Percentiles rank a stretch among this genome's conserved stretches.
These are phyloP conservation scores for Zancudomyces culisetae DNA, from an alignment of 371 early-diverging fungal genomes.

Conservation along the genomic window DNA sequence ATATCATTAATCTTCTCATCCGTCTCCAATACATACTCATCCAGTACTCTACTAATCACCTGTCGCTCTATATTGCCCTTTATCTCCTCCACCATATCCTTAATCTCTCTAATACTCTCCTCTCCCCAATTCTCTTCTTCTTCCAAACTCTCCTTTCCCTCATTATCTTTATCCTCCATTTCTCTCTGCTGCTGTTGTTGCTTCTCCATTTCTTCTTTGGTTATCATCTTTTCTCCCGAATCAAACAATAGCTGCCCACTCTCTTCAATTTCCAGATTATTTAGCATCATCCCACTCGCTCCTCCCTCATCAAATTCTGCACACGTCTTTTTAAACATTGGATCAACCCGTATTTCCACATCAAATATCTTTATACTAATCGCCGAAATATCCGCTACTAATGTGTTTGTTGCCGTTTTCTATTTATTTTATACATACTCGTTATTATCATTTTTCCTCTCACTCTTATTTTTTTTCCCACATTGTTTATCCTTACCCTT, in stretches of 20 bases:
- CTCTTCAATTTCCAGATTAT: slow-evolving; percentile 56
- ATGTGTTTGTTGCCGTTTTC: slow-evolving; percentile 35
- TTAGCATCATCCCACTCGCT: slow-evolving; percentile 75
- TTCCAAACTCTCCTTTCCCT: slow-evolving; percentile 8
- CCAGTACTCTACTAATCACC: not conserved
- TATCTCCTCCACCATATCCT: not conserved
- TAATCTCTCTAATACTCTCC: no score
- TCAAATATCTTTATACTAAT: slow-evolving; percentile 77
- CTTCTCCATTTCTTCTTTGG: slow-evolving; percentile 14
- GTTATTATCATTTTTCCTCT: not conserved
- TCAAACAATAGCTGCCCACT: slow-evolving; percentile 88
- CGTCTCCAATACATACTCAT: slow-evolving; percentile 3
- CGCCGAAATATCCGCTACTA: slow-evolving; percentile 57
- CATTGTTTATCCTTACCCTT: not conserved
- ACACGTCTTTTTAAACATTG: slow-evolving; percentile 91
- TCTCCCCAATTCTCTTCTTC: not conserved
- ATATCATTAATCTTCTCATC: slow-evolving; percentile 1
- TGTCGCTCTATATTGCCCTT: not conserved
- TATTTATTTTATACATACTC: slow-evolving; percentile 1
- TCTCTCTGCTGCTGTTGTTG: no score
- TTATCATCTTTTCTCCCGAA: slow-evolving; percentile 49
- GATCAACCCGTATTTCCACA: slow-evolving; percentile 82
- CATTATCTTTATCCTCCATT: no score
- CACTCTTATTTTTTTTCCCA: not conserved
- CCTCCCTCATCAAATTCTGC: slow-evolving; percentile 98